Evolutionary conservation across 768 basidiomycete genomes (phyloP).

Genomic region (Filobasidium floriforme): DNA sequence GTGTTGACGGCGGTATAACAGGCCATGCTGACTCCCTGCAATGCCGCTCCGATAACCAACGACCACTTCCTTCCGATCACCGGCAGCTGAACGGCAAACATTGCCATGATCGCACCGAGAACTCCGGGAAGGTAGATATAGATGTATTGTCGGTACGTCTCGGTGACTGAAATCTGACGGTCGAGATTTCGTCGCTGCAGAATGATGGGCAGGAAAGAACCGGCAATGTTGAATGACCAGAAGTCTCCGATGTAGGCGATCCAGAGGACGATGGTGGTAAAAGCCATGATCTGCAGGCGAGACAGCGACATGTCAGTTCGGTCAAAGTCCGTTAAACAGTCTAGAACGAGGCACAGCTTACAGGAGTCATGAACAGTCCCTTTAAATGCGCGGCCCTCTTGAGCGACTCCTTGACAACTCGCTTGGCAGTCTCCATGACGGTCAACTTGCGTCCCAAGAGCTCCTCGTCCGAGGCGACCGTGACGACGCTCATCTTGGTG

Average conservation of each 20-base stretch:
- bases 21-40: constrained; percentile 41
- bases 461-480: constrained; percentile 15
- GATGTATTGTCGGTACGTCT: constrained; percentile 45
- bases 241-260: constrained; percentile 42
- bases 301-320: background rate
- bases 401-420: constrained; percentile 25
- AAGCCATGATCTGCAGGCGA: constrained; percentile 29
- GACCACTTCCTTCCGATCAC: constrained; percentile 35
- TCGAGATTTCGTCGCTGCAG: constrained; percentile 41
- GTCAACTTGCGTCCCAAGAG: constrained; percentile 4
- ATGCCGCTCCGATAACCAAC: constrained; percentile 26
- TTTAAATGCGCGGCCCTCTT: constrained; percentile 42
- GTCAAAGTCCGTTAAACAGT: background rate
- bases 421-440: constrained; percentile 16
- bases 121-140: constrained; percentile 42
- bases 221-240: constrained; percentile 19
- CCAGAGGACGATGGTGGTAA: constrained; percentile 37
- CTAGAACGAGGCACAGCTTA: background rate
- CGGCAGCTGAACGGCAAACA: constrained; percentile 37
- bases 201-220: constrained; percentile 45
- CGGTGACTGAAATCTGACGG: constrained; percentile 32
- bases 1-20: constrained; percentile 41
- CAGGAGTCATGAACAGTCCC: constrained; percentile 37
- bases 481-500: constrained; percentile 20
- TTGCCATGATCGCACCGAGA: constrained; percentile 35